Evolutionary conservation across 129 eudicot species (phyloP).

Genomic region (Flaveria brownii): DNA sequence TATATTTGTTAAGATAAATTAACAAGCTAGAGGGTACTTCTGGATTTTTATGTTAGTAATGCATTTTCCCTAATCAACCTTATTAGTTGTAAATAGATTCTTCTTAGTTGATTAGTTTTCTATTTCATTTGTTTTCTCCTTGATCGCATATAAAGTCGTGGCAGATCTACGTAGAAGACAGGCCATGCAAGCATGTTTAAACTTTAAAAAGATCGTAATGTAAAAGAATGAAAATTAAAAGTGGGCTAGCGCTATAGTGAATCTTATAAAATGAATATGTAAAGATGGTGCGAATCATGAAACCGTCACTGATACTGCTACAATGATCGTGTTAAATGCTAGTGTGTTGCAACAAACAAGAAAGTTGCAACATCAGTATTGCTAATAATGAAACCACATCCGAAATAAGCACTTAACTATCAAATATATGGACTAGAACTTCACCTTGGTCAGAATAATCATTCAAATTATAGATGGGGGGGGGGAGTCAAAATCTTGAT

Average conservation of each 20-base stretch:
- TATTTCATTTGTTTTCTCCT: neutral
- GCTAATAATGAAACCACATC: neutral
- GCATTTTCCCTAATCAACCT: neutral
- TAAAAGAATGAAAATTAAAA: neutral
- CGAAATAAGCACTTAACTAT: neutral
- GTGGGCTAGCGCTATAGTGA: neutral
- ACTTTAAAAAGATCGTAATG: neutral
- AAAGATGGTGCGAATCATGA: neutral
- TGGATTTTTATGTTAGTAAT: neutral
- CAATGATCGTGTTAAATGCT: neutral
- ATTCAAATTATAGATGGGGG: neutral
- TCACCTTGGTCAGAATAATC: neutral
- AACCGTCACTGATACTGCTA: neutral
- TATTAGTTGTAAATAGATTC: neutral
- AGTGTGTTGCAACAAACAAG: neutral
- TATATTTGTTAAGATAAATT: slow-evolving; percentile 3
- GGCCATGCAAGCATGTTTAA: neutral
- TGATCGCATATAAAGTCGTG: neutral
- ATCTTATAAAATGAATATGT: neutral
- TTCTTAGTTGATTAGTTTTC: slow-evolving; percentile 6
- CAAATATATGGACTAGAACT: slow-evolving; percentile 4
- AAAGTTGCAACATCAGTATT: neutral
- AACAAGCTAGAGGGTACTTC: neutral
- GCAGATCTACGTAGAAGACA: slow-evolving; percentile 1
- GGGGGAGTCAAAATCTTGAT: neutral